Evolutionary conservation across 805 yeast species (phyloP).

Genomic region (Cyberlindnera bimundalis): DNA sequence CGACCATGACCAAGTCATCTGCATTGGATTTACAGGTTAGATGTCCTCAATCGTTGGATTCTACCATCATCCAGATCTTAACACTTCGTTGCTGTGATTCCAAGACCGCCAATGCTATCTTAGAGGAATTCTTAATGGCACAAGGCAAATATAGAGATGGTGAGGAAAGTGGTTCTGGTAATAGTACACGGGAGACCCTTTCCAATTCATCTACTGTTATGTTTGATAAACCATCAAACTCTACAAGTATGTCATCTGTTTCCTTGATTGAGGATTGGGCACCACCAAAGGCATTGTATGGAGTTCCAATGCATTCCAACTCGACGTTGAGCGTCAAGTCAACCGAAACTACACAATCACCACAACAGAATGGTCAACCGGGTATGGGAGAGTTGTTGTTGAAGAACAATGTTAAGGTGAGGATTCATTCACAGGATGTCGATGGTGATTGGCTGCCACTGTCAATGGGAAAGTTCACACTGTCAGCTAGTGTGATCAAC

Average conservation of each 20-base stretch:
- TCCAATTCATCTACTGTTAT: constrained; percentile 14
- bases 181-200: constrained; percentile 7
- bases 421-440: constrained; percentile 23
- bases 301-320: constrained; percentile 14
- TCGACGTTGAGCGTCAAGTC: constrained; percentile 14
- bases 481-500: constrained; percentile 20
- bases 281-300: constrained; percentile 14
- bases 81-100: constrained; percentile 23
- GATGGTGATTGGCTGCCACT: constrained; percentile 28
- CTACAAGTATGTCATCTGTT: constrained; percentile 26
- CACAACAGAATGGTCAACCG: neutral
- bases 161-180: constrained; percentile 2
- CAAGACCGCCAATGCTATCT: constrained; percentile 11
- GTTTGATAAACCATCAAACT: constrained; percentile 25
- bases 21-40: constrained; percentile 18
- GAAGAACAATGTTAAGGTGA: constrained; percentile 21
- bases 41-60: constrained; percentile 14
- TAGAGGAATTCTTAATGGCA: constrained; percentile 14
- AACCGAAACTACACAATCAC: constrained; percentile 1
- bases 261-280: constrained; percentile 12
- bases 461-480: constrained; percentile 21
- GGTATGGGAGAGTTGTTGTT: constrained; percentile 18
- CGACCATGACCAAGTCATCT: constrained; percentile 13
- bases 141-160: constrained; percentile 1
- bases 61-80: constrained; percentile 17